phyloP scores from a whole-genome alignment of 192 early-diverging fungal genomes.

The Coemansia sp. region DNA sequence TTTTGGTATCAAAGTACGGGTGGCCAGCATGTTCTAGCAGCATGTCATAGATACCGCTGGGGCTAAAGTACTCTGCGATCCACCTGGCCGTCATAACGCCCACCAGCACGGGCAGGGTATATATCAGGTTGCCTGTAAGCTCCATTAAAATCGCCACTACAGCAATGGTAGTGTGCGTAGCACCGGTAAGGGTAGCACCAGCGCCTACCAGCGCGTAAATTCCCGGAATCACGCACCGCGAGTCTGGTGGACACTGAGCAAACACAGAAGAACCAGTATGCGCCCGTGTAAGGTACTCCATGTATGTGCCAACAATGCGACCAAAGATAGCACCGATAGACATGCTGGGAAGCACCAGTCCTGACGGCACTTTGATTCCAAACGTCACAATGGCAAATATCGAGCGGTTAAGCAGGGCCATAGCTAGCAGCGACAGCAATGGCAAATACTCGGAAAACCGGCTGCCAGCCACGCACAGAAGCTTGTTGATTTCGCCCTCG shows the following conservation, averaged over 20 bases:
- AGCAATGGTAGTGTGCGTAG: constrained; percentile 63
- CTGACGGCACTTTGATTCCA: constrained; percentile 56
- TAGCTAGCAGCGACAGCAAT: constrained; percentile 41
- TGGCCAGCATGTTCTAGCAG: constrained; percentile 68
- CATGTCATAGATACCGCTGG: constrained; percentile 71
- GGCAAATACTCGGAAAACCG: constrained; percentile 42
- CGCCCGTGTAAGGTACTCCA: constrained; percentile 49
- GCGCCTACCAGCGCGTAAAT: constrained; percentile 66
- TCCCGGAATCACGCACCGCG: constrained; percentile 66
- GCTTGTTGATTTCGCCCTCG: constrained; percentile 61
- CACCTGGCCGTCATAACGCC: constrained; percentile 65
- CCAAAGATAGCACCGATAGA: constrained; percentile 57
- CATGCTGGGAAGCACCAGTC: constrained; percentile 57
- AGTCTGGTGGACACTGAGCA: constrained; percentile 47
- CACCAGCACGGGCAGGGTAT: constrained; percentile 64
- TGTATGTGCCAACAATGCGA: constrained; percentile 38
- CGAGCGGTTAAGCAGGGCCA: constrained; percentile 49
- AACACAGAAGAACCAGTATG: constrained; percentile 38
- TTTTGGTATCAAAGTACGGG: constrained; percentile 75
- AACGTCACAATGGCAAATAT: constrained; percentile 56
- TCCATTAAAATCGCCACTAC: constrained; percentile 76
- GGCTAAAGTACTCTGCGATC: constrained; percentile 68
- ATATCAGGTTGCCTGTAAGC: constrained; percentile 72
- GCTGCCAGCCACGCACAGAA: constrained; percentile 59
- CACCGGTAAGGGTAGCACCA: constrained; percentile 54